Evolutionary conservation across 441 rosid genomes (phyloP).

Genomic region (Macaranga tanarius): DNA sequence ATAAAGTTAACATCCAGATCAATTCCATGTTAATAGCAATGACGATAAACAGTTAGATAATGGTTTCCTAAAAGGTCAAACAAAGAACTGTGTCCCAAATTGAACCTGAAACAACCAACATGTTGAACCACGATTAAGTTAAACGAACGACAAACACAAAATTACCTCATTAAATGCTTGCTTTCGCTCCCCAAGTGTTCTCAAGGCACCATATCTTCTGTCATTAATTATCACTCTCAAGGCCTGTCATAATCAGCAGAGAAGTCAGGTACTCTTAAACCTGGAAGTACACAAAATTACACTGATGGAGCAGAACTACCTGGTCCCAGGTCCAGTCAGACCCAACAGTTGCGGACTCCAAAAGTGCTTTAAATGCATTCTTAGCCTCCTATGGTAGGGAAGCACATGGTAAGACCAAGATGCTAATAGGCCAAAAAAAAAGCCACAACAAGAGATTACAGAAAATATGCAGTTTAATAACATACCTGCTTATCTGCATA

Average conservation of each 20-base stretch:
- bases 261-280: conserved; percentile 4
- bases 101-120: conserved; percentile 5
- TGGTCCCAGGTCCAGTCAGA: conserved; percentile 99
- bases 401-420: conserved; percentile 8
- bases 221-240: conserved; percentile 84
- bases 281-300: not conserved
- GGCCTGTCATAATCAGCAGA: conserved; percentile 40
- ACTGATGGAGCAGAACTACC: conserved; percentile 41
- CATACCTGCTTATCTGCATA: conserved; percentile 67
- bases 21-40: conserved; percentile 2
- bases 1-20: conserved; percentile 11
- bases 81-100: conserved; percentile 1
- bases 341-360: conserved; percentile 84
- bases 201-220: conserved; percentile 85
- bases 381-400: conserved; percentile 73
- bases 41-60: not conserved
- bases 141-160: not conserved
- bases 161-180: conserved; percentile 97
- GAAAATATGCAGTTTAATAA: conserved; percentile 16
- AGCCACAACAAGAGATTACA: conserved; percentile 14
- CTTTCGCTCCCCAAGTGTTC: conserved; percentile 96
- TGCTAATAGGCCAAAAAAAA: conserved; percentile 23
- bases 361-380: conserved; percentile 90
- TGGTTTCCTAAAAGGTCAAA: not conserved
- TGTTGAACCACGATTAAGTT: not conserved